Base-by-base conservation (phyloP, 805 yeast species). In the Saccharomycopsis olivae region DNA sequence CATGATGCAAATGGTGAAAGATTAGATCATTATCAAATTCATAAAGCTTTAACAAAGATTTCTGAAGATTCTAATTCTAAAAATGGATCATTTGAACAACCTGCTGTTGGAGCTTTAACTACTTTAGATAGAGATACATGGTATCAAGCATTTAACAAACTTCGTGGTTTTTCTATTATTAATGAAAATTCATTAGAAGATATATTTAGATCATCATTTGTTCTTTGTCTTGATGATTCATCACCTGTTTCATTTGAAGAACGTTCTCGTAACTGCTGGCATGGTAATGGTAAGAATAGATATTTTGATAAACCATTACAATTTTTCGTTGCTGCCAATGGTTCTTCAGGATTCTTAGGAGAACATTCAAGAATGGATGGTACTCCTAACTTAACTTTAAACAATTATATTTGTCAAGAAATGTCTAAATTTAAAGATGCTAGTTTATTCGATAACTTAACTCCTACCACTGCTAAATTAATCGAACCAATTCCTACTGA, bases 291-390 rank as follows among this genome's bases (percentile, higher is more conserved):
- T 40, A 61, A 66, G 51, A 89, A 92, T 68, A 71, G 98, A 53
- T 89, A 71, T 66, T 89, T 72, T 59, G 97, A 89, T 66, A 89
- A 89, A 66, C 89, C 96, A 3, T 65, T 83, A 45, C 92, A 89
- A 65, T 78, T 85, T 58, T 71, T 87, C 51, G 75, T 89, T 40
- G 66, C 82, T 44, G 78, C 74, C 47, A 87, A 86, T 59, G 95
- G 92, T 44, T 69, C 76, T 47, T 84, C 96, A 5, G 97, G 96
- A 1, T 89, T 88, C 65, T 62, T 87, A 55, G 96, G 95, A 47
- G 98, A 89, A 65, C 98, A 89, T 66, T 86, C 96, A 17, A 82
- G 75, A 66, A 89, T 89, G 97, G 98, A 89, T 60, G 98, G 97
- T 47, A 85, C 96, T 8, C 95, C 96, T 55, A 89, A 95, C 23